Evolutionary conservation across 768 basidiomycete species (phyloP).

Genomic region (Sporobolomyces phaffii): DNA sequence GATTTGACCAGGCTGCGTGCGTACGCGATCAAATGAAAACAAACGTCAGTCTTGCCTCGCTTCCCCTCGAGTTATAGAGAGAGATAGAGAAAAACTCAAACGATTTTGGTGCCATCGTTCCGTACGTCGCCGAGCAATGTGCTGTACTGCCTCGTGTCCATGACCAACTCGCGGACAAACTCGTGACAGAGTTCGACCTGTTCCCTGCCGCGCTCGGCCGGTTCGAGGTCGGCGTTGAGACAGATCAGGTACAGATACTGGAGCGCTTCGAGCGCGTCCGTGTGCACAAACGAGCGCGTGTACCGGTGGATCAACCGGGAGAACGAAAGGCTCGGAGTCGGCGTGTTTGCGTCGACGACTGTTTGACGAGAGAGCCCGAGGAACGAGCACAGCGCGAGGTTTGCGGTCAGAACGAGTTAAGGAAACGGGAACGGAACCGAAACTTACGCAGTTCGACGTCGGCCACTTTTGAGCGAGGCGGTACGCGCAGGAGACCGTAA

Average conservation of each 20-base stretch:
- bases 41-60: too few species aligned
- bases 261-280: slow-evolving; percentile 86
- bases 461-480: slow-evolving; percentile 70
- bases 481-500: slow-evolving; percentile 81
- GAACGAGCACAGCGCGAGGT: too few species aligned
- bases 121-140: slow-evolving; percentile 90
- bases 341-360: slow-evolving; percentile 56
- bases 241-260: slow-evolving; percentile 89
- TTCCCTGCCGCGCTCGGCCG: slow-evolving; percentile 66
- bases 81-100: neutral
- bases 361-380: too few species aligned
- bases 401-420: too few species aligned
- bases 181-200: slow-evolving; percentile 60
- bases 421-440: too few species aligned
- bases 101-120: slow-evolving; percentile 76
- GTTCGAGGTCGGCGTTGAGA: slow-evolving; percentile 68
- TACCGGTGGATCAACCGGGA: slow-evolving; percentile 87
- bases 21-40: too few species aligned
- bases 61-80: too few species aligned
- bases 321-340: slow-evolving; percentile 46
- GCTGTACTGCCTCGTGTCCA: slow-evolving; percentile 60
- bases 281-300: slow-evolving; percentile 80
- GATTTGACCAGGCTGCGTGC: slow-evolving; percentile 77
- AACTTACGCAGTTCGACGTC: slow-evolving; percentile 70
- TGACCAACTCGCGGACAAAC: slow-evolving; percentile 49